These are phyloP conservation scores for Panus rudis DNA, from an alignment of 768 basidiomycete species.

Conservation along the genomic window DNA sequence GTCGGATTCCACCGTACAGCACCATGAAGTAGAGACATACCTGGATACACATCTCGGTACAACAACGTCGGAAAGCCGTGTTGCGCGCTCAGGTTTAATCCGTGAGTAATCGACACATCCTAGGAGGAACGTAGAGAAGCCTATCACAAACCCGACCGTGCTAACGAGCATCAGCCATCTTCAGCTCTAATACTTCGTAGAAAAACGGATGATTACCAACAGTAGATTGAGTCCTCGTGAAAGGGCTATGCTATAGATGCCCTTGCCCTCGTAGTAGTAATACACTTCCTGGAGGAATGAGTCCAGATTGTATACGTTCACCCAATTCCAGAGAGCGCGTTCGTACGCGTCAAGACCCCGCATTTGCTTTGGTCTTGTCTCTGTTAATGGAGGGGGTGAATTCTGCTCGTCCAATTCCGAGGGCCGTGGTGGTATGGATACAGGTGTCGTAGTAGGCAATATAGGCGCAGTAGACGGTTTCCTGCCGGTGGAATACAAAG, in stretches of 20 bases:
- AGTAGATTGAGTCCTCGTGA: slow-evolving; percentile 88
- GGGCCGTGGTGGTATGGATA: slow-evolving; percentile 57
- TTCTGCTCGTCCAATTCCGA: slow-evolving; percentile 43
- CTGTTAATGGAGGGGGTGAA: slow-evolving; percentile 14
- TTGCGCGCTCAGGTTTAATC: slow-evolving; percentile 60
- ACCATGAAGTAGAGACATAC: slow-evolving; percentile 32
- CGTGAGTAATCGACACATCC: slow-evolving; percentile 92
- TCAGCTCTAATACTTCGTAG: slow-evolving; percentile 15
- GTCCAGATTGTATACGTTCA: slow-evolving; percentile 96
- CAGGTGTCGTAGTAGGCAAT: slow-evolving; percentile 28
- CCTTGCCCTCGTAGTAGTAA: slow-evolving; percentile 93
- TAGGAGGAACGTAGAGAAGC: slow-evolving; percentile 94
- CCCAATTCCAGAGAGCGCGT: slow-evolving; percentile 96
- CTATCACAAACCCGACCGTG: slow-evolving; percentile 95
- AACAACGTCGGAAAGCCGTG: slow-evolving; percentile 72
- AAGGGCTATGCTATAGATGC: slow-evolving; percentile 91
- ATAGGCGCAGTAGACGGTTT: slow-evolving; percentile 28
- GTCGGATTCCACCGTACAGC: not conserved
- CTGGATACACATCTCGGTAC: slow-evolving; percentile 78
- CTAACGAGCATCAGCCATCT: slow-evolving; percentile 37
- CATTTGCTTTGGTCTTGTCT: slow-evolving; percentile 37
- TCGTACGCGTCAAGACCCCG: slow-evolving; percentile 79
- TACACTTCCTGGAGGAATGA: slow-evolving; percentile 94
- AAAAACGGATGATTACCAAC: slow-evolving; percentile 47
- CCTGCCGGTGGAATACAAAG: slow-evolving; percentile 40